Evolutionary conservation across 176 grass and related monocot genomes (phyloP).

Genomic region (Phoenix dactylifera): DNA sequence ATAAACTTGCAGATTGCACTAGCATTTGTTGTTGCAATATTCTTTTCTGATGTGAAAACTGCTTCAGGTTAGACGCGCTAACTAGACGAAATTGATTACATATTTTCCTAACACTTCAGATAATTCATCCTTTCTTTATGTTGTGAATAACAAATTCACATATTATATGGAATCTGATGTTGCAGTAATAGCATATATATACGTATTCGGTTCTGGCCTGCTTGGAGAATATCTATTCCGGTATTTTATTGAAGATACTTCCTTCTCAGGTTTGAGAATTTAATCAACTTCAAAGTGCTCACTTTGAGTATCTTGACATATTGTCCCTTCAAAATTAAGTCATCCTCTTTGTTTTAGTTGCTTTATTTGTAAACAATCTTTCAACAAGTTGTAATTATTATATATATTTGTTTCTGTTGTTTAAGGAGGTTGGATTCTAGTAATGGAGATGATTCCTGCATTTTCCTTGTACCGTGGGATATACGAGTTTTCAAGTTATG

Average conservation of each 20-base stretch:
- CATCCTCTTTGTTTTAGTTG: too few relatives aligned
- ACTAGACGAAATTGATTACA: too few relatives aligned
- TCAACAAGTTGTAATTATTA: not conserved
- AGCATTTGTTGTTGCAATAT: conserved; percentile 39
- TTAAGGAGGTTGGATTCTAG: conserved; percentile 38
- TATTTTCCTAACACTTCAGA: too few relatives aligned
- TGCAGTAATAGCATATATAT: conserved; percentile 55
- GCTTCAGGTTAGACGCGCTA: conserved; percentile 32
- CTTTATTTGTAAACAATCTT: not conserved
- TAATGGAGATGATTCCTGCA: conserved; percentile 58
- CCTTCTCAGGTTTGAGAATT: conserved; percentile 10
- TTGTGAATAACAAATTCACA: too few relatives aligned
- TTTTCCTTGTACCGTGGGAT: conserved; percentile 61
- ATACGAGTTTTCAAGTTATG: conserved; percentile 43
- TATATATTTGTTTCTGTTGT: not conserved
- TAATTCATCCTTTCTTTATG: too few relatives aligned
- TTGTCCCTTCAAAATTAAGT: too few relatives aligned
- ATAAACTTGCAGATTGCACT: conserved; percentile 63
- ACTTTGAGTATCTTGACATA: too few relatives aligned
- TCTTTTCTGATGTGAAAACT: conserved; percentile 48
- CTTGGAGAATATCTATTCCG: conserved; percentile 10
- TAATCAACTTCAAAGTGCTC: not conserved
- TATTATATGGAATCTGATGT: not conserved
- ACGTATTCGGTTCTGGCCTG: conserved; percentile 34
- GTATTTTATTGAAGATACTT: conserved; percentile 3